phyloP scores from a whole-genome alignment of 805 yeast genomes.

The Kockiozyma suomiensis region DNA sequence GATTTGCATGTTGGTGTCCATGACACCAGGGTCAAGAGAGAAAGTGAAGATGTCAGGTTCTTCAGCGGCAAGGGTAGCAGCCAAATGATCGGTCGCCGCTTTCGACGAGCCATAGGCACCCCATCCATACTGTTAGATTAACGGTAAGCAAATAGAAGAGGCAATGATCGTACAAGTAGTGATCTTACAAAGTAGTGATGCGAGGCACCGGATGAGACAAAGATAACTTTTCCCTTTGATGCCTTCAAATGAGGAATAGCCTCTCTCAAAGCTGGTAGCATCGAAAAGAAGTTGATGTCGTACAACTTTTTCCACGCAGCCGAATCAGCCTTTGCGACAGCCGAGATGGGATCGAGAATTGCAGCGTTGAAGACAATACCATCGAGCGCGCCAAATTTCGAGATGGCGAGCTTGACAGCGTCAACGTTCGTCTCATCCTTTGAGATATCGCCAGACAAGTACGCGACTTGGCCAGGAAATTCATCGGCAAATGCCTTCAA shows the following conservation, averaged over 20 bases:
- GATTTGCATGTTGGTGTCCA: slow-evolving; percentile 85
- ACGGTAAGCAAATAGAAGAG: neutral
- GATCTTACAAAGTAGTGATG: slow-evolving; percentile 51
- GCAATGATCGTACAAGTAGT: no score
- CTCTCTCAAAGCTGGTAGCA: slow-evolving; percentile 49
- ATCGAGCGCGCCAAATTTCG: slow-evolving; percentile 49
- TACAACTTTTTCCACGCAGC: slow-evolving; percentile 63
- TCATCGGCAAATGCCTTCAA: slow-evolving; percentile 25
- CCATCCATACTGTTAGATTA: slow-evolving; percentile 62
- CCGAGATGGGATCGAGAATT: slow-evolving; percentile 73
- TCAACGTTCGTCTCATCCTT: slow-evolving; percentile 42
- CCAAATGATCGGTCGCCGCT: slow-evolving; percentile 84
- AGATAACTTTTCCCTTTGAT: slow-evolving; percentile 64
- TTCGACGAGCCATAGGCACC: slow-evolving; percentile 89
- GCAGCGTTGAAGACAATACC: slow-evolving; percentile 72
- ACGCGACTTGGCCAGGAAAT: slow-evolving; percentile 35
- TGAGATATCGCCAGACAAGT: slow-evolving; percentile 58
- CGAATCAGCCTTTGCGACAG: slow-evolving; percentile 53
- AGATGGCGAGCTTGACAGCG: slow-evolving; percentile 50
- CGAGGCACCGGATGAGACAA: slow-evolving; percentile 90
- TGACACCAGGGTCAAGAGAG: slow-evolving; percentile 93
- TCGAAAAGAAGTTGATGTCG: slow-evolving; percentile 78
- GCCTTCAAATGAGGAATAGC: slow-evolving; percentile 61
- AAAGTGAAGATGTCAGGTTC: slow-evolving; percentile 62
- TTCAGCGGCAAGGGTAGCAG: slow-evolving; percentile 66